phyloP scores from a whole-genome alignment of 257 asterid species.

The Agastache rugosa region DNA sequence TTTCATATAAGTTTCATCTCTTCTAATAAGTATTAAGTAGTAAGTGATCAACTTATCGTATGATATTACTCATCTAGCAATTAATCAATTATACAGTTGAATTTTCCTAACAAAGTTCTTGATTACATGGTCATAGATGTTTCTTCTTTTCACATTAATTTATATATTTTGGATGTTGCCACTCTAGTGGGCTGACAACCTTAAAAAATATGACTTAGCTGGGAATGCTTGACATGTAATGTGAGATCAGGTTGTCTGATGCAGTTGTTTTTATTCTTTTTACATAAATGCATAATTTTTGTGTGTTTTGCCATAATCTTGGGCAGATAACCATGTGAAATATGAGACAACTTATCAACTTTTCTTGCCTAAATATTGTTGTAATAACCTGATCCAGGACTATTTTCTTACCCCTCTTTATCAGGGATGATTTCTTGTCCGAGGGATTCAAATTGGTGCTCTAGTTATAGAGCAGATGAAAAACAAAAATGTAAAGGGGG shows the following conservation, averaged over 20 bases:
- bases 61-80: no score
- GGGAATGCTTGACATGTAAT: neutral
- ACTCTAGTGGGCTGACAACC: neutral
- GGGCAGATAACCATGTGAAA: neutral
- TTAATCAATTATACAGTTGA: no score
- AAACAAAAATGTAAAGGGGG: constrained; percentile 7
- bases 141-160: constrained; percentile 18
- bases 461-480: constrained; percentile 36
- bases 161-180: neutral
- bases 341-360: neutral
- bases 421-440: constrained; percentile 67
- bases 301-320: neutral
- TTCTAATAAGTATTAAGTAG: no score
- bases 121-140: neutral
- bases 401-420: neutral
- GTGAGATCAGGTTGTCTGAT: neutral
- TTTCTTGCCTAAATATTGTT: neutral
- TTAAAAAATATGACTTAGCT: neutral
- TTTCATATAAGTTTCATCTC: constrained; percentile 17
- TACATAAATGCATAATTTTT: neutral
- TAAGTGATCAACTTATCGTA: no score
- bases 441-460: constrained; percentile 78
- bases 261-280: neutral
- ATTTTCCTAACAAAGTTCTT: no score
- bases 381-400: neutral